Percentiles rank a stretch among this genome's conserved stretches.
These are phyloP conservation scores for Posidonia australis DNA, from an alignment of 106 monocot species.

Conservation along the genomic window DNA sequence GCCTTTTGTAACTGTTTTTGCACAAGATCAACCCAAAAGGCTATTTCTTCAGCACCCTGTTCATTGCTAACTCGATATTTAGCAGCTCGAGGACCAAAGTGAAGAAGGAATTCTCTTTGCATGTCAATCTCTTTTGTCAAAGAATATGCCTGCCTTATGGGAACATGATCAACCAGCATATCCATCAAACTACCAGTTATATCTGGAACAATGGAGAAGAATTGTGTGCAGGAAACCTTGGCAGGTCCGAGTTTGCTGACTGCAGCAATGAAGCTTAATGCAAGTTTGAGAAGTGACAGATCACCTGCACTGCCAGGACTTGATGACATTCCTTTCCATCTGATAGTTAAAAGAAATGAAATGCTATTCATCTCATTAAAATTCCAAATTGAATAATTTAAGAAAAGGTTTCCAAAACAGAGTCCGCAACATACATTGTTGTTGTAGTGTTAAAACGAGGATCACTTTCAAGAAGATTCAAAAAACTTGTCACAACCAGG, in stretches of 20 bases:
- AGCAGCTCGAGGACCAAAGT: constrained; percentile 92
- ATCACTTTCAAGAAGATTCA: constrained; percentile 71
- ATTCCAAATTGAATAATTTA: not conserved
- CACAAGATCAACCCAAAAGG: constrained; percentile 87
- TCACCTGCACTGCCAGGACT: constrained; percentile 34
- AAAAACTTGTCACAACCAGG: constrained; percentile 59
- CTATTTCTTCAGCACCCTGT: constrained; percentile 54
- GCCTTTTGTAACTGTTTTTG: constrained; percentile 67
- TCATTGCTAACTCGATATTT: constrained; percentile 32
- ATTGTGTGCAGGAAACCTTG: constrained; percentile 76
- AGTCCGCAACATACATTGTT: constrained; percentile 28
- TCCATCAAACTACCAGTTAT: constrained; percentile 85
- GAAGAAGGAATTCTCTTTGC: constrained; percentile 72
- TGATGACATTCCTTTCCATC: constrained; percentile 46
- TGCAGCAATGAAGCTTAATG: constrained; percentile 76
- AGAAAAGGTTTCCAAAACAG: not conserved
- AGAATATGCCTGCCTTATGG: constrained; percentile 57
- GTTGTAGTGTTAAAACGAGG: constrained; percentile 45
- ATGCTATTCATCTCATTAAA: not conserved
- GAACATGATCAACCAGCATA: constrained; percentile 74
- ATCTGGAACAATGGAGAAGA: constrained; percentile 73
- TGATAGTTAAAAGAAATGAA: constrained; percentile 16
- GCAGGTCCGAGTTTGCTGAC: constrained; percentile 72
- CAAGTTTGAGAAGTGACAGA: constrained; percentile 68
- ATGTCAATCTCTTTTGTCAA: constrained; percentile 82